Conservation (phyloP, 2,329 filamentous ascomycete genomes). For the Alternaria sp. region DNA sequence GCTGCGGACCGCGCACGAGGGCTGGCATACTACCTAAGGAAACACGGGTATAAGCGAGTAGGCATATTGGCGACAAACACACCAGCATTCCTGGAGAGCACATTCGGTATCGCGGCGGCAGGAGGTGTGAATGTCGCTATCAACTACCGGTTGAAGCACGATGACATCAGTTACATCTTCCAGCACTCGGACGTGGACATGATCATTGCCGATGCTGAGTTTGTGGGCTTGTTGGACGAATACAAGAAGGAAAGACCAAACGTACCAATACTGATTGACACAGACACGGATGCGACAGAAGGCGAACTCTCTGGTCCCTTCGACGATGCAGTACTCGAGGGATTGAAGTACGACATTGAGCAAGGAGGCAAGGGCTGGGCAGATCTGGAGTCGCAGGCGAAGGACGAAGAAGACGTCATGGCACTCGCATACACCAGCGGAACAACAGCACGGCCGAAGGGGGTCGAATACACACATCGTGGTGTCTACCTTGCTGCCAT, state of each 20-base stretch:
- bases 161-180: constrained; percentile 91
- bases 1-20: constrained; percentile 86
- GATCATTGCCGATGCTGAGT: constrained; percentile 88
- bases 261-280: constrained; percentile 78
- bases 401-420: constrained; percentile 79
- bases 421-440: constrained; percentile 94
- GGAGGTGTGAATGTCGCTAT: constrained; percentile 78
- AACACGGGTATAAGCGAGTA: constrained; percentile 75
- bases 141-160: constrained; percentile 77
- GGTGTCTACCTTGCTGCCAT: constrained; percentile 84
- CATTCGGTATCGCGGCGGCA: constrained; percentile 85
- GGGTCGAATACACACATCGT: constrained; percentile 89
- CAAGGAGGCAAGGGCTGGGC: constrained; percentile 76
- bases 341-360: constrained; percentile 72
- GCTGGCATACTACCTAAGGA: constrained; percentile 84
- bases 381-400: constrained; percentile 72
- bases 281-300: constrained; percentile 79
- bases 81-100: constrained; percentile 88
- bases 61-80: constrained; percentile 92
- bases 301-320: constrained; percentile 80
- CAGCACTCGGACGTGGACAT: constrained; percentile 83
- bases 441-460: constrained; percentile 90
- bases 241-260: constrained; percentile 68
- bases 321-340: constrained; percentile 82
- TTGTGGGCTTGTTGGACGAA: constrained; percentile 69